These are phyloP conservation scores for Nymphaea thermarum DNA, from an alignment of 164 flowering plant species.

Conservation along the genomic window DNA sequence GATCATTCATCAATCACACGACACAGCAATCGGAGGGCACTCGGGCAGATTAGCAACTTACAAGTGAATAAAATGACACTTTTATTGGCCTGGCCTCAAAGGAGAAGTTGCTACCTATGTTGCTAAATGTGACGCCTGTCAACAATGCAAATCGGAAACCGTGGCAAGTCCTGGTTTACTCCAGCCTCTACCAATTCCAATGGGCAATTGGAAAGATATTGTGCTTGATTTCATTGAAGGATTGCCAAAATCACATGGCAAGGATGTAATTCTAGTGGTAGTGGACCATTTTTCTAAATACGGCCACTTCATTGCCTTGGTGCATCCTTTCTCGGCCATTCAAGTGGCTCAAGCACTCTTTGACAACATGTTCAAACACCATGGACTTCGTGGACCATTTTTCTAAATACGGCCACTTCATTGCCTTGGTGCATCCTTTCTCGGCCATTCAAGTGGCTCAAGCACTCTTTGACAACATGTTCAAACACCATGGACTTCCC, in stretches of 20 bases:
- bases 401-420: conserved; percentile 1
- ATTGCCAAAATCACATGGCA: not conserved
- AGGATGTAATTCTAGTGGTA: not conserved
- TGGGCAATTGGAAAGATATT: not conserved
- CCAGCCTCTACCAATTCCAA: conserved; percentile 4
- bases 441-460: not conserved
- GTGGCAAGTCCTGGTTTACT: not conserved
- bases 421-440: not conserved
- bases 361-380: not conserved
- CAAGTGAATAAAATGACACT: not conserved
- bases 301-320: not conserved
- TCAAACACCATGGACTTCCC: not conserved
- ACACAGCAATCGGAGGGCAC: not conserved
- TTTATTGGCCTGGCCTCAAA: conserved; percentile 10
- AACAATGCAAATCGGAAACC: not conserved
- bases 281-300: conserved; percentile 1
- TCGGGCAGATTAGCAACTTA: conserved; percentile 3
- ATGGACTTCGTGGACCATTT: not conserved
- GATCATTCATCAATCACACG: not conserved
- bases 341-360: not conserved
- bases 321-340: not conserved
- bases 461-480: not conserved
- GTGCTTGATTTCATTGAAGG: conserved; percentile 7
- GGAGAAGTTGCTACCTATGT: not conserved
- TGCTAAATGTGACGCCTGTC: not conserved